Evolutionary conservation across 306 rosid species (phyloP).

Genomic region (Vachellia pachyceras): DNA sequence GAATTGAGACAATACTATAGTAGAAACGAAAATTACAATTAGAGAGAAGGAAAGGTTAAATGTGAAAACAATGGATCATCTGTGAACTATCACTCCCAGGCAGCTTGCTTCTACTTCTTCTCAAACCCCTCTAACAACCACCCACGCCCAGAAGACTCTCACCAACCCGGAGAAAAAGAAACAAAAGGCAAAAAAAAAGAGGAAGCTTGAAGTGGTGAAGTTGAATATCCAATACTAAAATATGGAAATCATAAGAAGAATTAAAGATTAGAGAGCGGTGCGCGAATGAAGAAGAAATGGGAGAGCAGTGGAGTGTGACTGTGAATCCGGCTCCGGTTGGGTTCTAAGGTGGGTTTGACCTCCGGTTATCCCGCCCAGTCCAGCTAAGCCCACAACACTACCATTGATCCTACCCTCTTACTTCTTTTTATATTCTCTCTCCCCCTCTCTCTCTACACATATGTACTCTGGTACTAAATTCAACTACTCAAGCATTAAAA

Average conservation of each 20-base stretch:
- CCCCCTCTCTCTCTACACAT: neutral
- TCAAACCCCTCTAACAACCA: neutral
- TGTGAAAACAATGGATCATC: neutral
- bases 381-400: constrained; percentile 48
- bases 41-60: neutral
- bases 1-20: constrained; percentile 19
- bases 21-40: constrained; percentile 28
- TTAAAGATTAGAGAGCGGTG: neutral
- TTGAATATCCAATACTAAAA: constrained; percentile 7
- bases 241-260: neutral
- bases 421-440: neutral
- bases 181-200: neutral
- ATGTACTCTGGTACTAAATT: neutral
- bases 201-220: neutral
- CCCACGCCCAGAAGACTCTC: neutral
- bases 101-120: neutral
- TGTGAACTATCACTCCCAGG: constrained; percentile 6
- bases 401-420: neutral
- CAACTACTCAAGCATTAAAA: neutral
- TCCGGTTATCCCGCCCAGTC: constrained; percentile 56
- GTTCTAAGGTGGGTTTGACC: constrained; percentile 48
- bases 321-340: constrained; percentile 52
- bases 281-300: neutral
- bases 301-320: constrained; percentile 13
- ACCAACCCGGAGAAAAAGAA: neutral